A percentile compares a stretch with the other conserved stretches of the same genome.
phyloP scores from a whole-genome alignment of 2,329 filamentous ascomycete genomes.

The Calonectria hawksworthii region DNA sequence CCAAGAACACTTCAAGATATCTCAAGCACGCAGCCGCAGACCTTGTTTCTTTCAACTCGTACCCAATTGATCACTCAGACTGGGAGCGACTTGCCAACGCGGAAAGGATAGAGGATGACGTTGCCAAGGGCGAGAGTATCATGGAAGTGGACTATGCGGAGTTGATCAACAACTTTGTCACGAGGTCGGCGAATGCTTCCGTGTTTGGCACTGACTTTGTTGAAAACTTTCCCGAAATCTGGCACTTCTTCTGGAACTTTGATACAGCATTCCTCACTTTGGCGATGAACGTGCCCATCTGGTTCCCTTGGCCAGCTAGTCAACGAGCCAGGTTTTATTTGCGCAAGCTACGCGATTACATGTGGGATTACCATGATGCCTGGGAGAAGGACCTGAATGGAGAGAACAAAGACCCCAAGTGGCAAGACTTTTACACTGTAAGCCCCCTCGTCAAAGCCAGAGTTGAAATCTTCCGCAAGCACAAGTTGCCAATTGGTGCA shows the following conservation, averaged over 20 bases:
- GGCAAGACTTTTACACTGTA: constrained; percentile 55
- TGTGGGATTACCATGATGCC: constrained; percentile 53
- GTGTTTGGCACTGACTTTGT: constrained; percentile 59
- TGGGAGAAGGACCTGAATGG: constrained; percentile 52
- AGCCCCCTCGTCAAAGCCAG: constrained; percentile 51
- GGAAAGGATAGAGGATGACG: constrained; percentile 46
- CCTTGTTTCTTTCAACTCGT: constrained; percentile 55
- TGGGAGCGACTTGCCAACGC: constrained; percentile 55
- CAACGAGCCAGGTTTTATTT: constrained; percentile 50
- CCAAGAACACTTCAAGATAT: constrained; percentile 32
- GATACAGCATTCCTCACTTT: constrained; percentile 52
- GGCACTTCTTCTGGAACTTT: constrained; percentile 54
- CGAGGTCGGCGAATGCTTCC: constrained; percentile 50
- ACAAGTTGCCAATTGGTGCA: constrained; percentile 47
- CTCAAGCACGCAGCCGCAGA: constrained; percentile 51
- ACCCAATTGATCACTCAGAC: constrained; percentile 53
- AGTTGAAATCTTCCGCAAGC: constrained; percentile 46
- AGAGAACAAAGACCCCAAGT: constrained; percentile 49
- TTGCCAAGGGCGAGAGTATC: constrained; percentile 37
- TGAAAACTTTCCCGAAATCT: constrained; percentile 56
- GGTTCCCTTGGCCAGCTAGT: constrained; percentile 50
- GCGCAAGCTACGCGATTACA: constrained; percentile 44
- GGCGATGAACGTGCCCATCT: constrained; percentile 48
- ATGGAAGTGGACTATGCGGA: constrained; percentile 53
- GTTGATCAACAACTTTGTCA: constrained; percentile 53